Conservation (phyloP, 2,329 filamentous ascomycete genomes). For the Colletotrichum somersetense region DNA sequence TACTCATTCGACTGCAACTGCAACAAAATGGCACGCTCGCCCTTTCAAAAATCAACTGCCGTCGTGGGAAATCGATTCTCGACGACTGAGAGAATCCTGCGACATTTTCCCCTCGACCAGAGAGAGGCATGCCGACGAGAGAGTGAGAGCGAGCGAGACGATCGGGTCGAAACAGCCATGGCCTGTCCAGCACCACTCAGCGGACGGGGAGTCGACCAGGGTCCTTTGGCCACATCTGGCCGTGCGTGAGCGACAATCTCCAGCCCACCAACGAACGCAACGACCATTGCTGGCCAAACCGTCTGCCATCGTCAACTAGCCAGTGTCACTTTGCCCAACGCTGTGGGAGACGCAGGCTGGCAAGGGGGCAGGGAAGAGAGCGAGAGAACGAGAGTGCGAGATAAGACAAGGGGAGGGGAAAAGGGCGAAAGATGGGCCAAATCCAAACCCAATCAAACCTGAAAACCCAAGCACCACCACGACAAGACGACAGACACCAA, state of each 20-base stretch:
- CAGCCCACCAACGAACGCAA: slow-evolving; percentile 8
- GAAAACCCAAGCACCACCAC: slow-evolving; percentile 19
- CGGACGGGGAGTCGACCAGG: slow-evolving; percentile 33
- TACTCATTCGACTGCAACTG: neutral
- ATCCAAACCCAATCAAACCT: slow-evolving; percentile 16
- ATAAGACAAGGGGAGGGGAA: neutral
- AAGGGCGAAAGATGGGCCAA: slow-evolving; percentile 8
- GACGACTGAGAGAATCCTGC: neutral
- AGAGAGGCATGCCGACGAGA: slow-evolving; percentile 4
- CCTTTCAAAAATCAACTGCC: neutral
- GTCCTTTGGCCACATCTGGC: slow-evolving; percentile 26
- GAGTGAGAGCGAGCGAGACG: neutral
- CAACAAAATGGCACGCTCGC: neutral
- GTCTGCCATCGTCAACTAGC: slow-evolving; percentile 19
- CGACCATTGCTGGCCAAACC: slow-evolving; percentile 11
- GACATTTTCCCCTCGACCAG: neutral
- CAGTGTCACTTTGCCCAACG: neutral
- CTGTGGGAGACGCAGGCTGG: neutral
- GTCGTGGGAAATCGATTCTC: neutral
- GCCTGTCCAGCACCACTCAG: slow-evolving; percentile 25
- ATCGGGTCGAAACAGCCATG: slow-evolving; percentile 26
- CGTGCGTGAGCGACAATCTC: slow-evolving; percentile 15
- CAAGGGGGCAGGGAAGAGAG: neutral
- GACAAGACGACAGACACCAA: slow-evolving; percentile 13
- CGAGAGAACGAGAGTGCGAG: neutral